These are phyloP conservation scores for Mortierella antarctica DNA, from an alignment of 192 early-diverging fungal genomes.

Conservation along the genomic window DNA sequence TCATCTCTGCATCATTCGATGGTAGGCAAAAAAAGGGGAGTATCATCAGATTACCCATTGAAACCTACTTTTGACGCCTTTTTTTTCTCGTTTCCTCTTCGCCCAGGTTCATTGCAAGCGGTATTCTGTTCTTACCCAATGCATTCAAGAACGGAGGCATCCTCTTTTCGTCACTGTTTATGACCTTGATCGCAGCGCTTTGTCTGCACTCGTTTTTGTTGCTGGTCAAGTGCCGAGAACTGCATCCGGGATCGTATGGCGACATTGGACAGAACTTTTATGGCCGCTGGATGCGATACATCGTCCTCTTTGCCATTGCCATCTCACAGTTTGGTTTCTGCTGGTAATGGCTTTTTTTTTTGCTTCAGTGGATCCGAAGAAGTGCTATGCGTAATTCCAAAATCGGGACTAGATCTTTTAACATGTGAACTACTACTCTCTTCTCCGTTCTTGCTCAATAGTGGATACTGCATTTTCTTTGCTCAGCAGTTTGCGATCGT, in stretches of 20 bases:
- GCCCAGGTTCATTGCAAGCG: conserved; percentile 72
- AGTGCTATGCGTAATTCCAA: not conserved
- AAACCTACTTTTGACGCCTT: not conserved
- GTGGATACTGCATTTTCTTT: conserved; percentile 85
- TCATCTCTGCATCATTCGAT: not conserved
- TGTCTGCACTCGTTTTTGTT: conserved; percentile 75
- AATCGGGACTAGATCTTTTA: not conserved
- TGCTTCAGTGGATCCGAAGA: not conserved
- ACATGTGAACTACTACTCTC: not conserved
- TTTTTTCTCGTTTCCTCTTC: not conserved
- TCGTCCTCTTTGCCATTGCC: conserved; percentile 74
- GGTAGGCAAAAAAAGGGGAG: not conserved
- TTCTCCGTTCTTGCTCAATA: conserved; percentile 4
- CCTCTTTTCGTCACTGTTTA: conserved; percentile 67
- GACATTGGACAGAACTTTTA: conserved; percentile 75
- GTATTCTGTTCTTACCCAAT: conserved; percentile 81
- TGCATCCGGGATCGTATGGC: conserved; percentile 74
- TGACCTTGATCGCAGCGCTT: conserved; percentile 70
- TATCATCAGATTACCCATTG: not conserved
- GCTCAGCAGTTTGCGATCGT: conserved; percentile 83
- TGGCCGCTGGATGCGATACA: conserved; percentile 69
- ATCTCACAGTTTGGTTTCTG: conserved; percentile 85
- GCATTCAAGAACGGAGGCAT: conserved; percentile 82
- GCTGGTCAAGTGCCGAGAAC: conserved; percentile 69
- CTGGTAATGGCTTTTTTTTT: conserved; percentile 59